Evolutionary conservation across 225 moss, liverwort and hornwort species (phyloP).

Genomic region (Polytrichum formosum): DNA sequence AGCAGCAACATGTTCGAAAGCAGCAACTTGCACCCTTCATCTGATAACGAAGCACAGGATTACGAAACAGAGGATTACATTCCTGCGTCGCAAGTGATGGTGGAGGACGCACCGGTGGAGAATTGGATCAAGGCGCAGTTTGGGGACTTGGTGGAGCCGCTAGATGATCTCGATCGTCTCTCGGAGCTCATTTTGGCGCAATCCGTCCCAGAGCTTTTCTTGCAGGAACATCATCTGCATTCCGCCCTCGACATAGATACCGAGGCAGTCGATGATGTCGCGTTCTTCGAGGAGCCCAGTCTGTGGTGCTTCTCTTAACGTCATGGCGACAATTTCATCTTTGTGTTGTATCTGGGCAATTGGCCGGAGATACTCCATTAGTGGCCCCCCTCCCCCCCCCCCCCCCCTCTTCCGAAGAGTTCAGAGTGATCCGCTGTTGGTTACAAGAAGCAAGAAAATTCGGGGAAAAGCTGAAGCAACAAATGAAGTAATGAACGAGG

Average conservation of each 20-base stretch:
- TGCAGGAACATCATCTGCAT: slow-evolving; percentile 12
- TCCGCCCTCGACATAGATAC: slow-evolving; percentile 3
- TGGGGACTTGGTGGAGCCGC: slow-evolving; percentile 27
- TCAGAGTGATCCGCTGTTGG: too few species aligned
- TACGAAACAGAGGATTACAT: not conserved
- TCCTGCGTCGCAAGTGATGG: not conserved
- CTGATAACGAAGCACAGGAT: not conserved
- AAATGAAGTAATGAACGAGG: too few species aligned
- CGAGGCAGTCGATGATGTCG: slow-evolving; percentile 12
- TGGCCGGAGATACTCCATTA: too few species aligned
- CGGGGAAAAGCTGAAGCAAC: too few species aligned
- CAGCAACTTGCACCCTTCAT: slow-evolving; percentile 6
- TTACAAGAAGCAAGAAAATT: too few species aligned
- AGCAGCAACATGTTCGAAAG: not conserved
- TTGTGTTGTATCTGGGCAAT: too few species aligned
- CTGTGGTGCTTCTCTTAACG: slow-evolving; percentile 39
- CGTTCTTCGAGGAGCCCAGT: slow-evolving; percentile 25
- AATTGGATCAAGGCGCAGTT: slow-evolving; percentile 46
- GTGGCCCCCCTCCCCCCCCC: too few species aligned
- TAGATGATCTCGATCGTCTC: slow-evolving; percentile 23
- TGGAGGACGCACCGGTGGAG: slow-evolving; percentile 22
- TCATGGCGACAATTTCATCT: too few species aligned
- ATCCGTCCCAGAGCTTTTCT: not conserved
- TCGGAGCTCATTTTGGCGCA: slow-evolving; percentile 26
- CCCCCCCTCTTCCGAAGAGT: too few species aligned